Conservation (phyloP, 2,329 filamentous ascomycete species). For the Alternaria burnsii region DNA sequence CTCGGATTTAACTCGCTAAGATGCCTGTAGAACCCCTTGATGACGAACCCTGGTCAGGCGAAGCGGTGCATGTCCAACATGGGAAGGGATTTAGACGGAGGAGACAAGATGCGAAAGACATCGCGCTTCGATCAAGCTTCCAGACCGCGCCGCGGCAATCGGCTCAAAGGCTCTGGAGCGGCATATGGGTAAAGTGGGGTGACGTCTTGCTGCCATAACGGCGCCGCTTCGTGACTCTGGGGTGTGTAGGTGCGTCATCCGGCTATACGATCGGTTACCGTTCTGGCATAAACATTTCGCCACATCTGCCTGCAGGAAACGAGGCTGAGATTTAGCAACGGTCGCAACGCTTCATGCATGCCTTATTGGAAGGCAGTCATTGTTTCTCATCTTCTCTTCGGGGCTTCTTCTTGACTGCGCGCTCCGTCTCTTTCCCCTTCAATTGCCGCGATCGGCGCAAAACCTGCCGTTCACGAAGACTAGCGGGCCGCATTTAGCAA, state of each 20-base stretch:
- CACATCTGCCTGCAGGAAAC: not conserved
- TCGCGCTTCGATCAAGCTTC: not conserved
- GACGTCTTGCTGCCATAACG: constrained; percentile 6
- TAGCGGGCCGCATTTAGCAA: constrained; percentile 2
- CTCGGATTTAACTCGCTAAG: constrained; percentile 25
- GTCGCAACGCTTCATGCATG: fast-evolving
- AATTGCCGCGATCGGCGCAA: constrained; percentile 11
- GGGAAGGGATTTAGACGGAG: not conserved
- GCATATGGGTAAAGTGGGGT: constrained; percentile 13
- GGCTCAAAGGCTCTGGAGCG: not conserved
- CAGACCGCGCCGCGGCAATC: not conserved
- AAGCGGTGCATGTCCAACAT: not conserved
- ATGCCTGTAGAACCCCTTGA: constrained; percentile 9
- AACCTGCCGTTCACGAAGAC: not conserved
- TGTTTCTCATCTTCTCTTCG: not conserved
- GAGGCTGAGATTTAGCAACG: not conserved
- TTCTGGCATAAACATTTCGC: not conserved
- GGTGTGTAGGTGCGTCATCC: constrained; percentile 18
- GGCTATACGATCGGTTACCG: constrained; percentile 5
- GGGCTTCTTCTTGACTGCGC: not conserved
- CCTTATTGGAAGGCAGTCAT: not conserved
- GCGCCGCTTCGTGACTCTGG: constrained; percentile 2
- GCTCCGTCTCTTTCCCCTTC: not conserved
- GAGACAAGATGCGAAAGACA: not conserved
- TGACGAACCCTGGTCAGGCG: constrained; percentile 13